phyloP scores from a whole-genome alignment of 2,329 filamentous ascomycete genomes.

The Ascosphaera aggregata region DNA sequence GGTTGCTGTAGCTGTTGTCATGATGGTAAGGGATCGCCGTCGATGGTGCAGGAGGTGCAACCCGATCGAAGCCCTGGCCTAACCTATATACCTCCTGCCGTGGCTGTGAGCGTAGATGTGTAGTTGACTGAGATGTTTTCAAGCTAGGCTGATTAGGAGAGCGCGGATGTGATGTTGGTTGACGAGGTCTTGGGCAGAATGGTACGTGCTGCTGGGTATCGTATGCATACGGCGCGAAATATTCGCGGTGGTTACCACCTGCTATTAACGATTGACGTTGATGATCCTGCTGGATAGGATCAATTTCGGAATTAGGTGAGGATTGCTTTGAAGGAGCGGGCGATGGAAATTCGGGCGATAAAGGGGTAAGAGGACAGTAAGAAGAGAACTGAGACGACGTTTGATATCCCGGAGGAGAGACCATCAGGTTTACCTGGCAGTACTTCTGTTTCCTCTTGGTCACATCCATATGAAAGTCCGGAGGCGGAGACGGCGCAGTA shows the following conservation, averaged over 20 bases:
- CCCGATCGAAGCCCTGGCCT: neutral
- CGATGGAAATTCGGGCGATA: constrained; percentile 1
- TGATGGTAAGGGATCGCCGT: neutral
- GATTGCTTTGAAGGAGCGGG: neutral
- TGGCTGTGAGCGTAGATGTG: neutral
- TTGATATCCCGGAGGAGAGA: neutral
- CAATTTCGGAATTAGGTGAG: neutral
- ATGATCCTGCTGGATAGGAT: neutral
- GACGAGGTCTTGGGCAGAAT: neutral
- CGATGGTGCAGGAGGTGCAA: neutral
- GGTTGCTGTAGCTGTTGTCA: neutral
- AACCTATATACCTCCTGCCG: neutral
- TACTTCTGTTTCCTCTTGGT: neutral
- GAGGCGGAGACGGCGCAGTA: neutral
- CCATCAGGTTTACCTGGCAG: neutral
- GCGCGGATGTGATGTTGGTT: neutral
- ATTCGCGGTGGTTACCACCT: neutral
- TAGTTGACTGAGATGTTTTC: neutral
- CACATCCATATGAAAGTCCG: neutral
- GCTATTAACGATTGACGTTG: neutral
- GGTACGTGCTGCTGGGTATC: constrained; percentile 1
- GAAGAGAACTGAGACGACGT: neutral
- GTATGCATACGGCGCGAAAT: neutral
- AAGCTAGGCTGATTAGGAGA: neutral
- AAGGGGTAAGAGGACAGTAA: neutral